Conservation (phyloP, 257 asterid genomes). For the Solanum lycopersicoides region DNA sequence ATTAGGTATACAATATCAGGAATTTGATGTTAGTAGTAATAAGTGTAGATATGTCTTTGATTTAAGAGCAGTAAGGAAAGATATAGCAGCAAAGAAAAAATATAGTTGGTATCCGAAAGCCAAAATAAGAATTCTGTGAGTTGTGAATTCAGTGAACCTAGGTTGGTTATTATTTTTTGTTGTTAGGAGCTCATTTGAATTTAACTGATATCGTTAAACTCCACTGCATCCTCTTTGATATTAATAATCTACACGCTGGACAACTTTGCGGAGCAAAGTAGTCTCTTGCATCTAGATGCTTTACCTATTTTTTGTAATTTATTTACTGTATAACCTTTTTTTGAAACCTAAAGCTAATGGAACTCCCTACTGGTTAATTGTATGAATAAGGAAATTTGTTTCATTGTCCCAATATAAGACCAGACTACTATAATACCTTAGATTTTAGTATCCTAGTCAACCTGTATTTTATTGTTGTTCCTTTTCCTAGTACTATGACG, state of each 20-base stretch:
- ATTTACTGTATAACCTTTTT: background rate
- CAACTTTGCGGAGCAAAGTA: background rate
- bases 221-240: background rate
- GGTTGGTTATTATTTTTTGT: background rate
- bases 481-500: background rate
- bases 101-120: background rate
- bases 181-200: background rate
- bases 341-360: background rate
- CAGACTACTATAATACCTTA: background rate
- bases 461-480: background rate
- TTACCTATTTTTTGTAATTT: background rate
- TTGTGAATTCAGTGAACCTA: background rate
- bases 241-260: background rate
- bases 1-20: background rate
- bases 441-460: background rate
- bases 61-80: background rate
- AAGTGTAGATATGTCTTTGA: background rate
- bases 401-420: background rate
- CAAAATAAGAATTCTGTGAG: background rate
- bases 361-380: background rate
- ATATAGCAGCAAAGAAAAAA: background rate
- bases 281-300: background rate
- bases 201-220: background rate
- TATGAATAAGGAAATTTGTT: background rate
- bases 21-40: background rate